Conservation (phyloP, 495 filamentous ascomycete species). For the Diplogelasinospora grovesii region DNA sequence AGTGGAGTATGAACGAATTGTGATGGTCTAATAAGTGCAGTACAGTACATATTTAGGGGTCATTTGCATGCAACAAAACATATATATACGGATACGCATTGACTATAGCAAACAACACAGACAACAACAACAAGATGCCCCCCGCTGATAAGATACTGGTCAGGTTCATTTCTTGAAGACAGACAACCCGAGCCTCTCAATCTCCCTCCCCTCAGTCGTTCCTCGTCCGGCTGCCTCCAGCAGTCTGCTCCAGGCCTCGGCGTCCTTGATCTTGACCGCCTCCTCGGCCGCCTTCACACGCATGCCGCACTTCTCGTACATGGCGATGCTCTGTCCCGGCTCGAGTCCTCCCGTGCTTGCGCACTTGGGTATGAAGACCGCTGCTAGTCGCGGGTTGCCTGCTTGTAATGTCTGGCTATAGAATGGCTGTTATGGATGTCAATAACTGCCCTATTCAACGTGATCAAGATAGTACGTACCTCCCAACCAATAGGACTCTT, state of each 20-base stretch:
- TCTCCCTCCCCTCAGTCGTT: conserved; percentile 39
- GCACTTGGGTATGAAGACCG: conserved; percentile 83
- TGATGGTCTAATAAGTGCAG: no score
- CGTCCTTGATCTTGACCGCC: conserved; percentile 74
- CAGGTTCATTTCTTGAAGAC: conserved; percentile 38
- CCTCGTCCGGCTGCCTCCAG: conserved; percentile 39
- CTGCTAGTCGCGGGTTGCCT: conserved; percentile 82
- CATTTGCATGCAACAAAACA: no score
- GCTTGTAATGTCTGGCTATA: conserved; percentile 83
- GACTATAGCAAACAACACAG: background rate
- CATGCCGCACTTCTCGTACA: conserved; percentile 96
- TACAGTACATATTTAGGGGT: no score
- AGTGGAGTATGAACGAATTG: no score
- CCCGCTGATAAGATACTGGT: background rate
- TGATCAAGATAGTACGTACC: conserved; percentile 54
- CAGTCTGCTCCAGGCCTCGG: conserved; percentile 46
- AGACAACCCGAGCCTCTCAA: conserved; percentile 35
- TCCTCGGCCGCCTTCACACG: conserved; percentile 87
- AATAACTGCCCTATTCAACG: background rate
- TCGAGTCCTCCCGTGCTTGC: conserved; percentile 47
- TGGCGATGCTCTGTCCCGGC: conserved; percentile 63
- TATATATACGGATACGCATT: background rate
- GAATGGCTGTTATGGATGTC: conserved; percentile 67
- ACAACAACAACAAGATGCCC: no score
- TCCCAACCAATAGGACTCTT: conserved; percentile 98